Conservation (phyloP, 208 protist species). For the Herpetomonas tarakana region DNA sequence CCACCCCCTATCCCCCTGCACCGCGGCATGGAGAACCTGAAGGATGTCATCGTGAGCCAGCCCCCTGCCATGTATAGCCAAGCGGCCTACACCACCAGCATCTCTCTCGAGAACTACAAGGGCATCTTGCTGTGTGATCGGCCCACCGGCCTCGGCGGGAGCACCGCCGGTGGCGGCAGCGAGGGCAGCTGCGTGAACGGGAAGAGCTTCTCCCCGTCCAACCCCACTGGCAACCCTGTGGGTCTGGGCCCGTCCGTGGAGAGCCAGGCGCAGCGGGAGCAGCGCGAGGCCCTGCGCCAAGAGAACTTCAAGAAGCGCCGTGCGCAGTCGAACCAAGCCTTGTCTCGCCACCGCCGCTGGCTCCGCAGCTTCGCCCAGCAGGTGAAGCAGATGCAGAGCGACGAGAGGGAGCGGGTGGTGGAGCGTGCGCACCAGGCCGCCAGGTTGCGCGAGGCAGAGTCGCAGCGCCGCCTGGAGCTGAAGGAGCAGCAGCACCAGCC, state of each 20-base stretch:
- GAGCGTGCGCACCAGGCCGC: slow-evolving; percentile 51
- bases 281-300: slow-evolving; percentile 33
- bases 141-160: slow-evolving; percentile 35
- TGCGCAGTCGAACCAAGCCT: slow-evolving; percentile 39
- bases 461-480: slow-evolving; percentile 20
- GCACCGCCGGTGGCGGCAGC: slow-evolving; percentile 3
- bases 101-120: slow-evolving; percentile 90
- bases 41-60: slow-evolving; percentile 89
- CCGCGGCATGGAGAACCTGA: slow-evolving; percentile 87
- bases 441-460: slow-evolving; percentile 29
- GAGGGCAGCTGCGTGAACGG: background rate
- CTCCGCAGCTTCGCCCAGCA: slow-evolving; percentile 76
- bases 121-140: slow-evolving; percentile 86
- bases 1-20: too few relatives aligned
- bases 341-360: slow-evolving; percentile 81
- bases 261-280: slow-evolving; percentile 31
- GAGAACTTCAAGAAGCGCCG: slow-evolving; percentile 51
- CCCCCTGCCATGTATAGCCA: slow-evolving; percentile 71
- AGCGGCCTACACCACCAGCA: slow-evolving; percentile 26
- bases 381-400: slow-evolving; percentile 79
- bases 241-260: slow-evolving; percentile 73
- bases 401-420: slow-evolving; percentile 62
- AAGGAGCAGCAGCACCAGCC: slow-evolving; percentile 9
- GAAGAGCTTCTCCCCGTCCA: slow-evolving; percentile 60
- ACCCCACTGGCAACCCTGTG: slow-evolving; percentile 40